Evolutionary conservation across 345 rosid genomes (phyloP).

Genomic region (Bruguiera sexangula): DNA sequence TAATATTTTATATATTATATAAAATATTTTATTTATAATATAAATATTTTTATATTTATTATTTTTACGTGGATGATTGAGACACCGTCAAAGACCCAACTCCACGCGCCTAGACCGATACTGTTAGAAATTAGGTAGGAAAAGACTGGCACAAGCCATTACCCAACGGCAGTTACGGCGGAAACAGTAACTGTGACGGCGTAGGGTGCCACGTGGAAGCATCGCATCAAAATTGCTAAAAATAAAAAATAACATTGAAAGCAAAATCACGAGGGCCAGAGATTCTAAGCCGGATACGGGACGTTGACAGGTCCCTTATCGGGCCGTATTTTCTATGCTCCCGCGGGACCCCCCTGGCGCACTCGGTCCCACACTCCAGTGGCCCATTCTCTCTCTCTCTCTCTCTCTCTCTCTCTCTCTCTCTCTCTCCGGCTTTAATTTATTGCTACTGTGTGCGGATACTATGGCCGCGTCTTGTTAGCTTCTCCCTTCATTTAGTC

Average conservation of each 20-base stretch:
- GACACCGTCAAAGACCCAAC: no score
- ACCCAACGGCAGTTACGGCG: slow-evolving; percentile 25
- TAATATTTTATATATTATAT: no score
- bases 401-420: neutral
- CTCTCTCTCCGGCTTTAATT: neutral
- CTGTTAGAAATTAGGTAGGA: neutral
- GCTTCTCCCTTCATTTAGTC: neutral
- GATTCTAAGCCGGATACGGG: slow-evolving; percentile 38
- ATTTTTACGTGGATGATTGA: no score
- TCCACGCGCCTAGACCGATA: no score
- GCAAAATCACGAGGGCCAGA: slow-evolving; percentile 17
- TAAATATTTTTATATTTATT: no score
- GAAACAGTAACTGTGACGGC: slow-evolving; percentile 19
- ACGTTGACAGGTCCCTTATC: slow-evolving; percentile 36
- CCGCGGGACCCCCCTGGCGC: no score
- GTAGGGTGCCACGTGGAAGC: slow-evolving; percentile 17
- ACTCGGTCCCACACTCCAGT: no score
- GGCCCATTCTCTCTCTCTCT: neutral
- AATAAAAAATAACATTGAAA: no score
- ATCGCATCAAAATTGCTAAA: neutral
- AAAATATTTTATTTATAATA: no score
- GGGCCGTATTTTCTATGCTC: neutral
- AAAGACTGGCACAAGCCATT: slow-evolving; percentile 6
- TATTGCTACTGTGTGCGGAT: neutral
- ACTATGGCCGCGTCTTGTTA: neutral